Percentiles rank a stretch among this genome's conserved stretches.
phyloP scores from a whole-genome alignment of 768 basidiomycete species.

The Lanmaoa pseudosensibilis region DNA sequence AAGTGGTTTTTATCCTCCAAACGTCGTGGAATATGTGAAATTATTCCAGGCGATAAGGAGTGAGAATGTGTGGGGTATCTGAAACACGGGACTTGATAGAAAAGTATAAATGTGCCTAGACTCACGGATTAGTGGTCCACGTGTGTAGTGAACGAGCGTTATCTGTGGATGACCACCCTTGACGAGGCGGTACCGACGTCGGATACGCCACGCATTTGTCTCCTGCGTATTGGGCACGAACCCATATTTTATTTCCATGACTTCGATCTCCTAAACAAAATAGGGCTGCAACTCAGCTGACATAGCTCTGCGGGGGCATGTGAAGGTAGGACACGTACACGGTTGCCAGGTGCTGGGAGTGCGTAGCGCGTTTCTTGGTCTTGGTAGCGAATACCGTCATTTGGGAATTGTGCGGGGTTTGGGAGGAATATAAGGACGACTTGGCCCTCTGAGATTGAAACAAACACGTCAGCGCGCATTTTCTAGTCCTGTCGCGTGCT shows the following conservation, averaged over 20 bases:
- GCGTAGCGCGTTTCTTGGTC: conserved; percentile 66
- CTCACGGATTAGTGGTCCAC: conserved; percentile 64
- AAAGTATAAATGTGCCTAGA: conserved; percentile 16
- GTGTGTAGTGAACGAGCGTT: conserved; percentile 74
- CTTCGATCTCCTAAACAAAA: conserved; percentile 66
- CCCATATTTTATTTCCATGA: conserved; percentile 70
- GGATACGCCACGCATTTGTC: conserved; percentile 59
- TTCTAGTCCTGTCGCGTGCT: not conserved
- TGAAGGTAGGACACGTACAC: conserved; percentile 44
- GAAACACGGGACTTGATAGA: conserved; percentile 18
- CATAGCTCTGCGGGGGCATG: not conserved
- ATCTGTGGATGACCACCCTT: conserved; percentile 75
- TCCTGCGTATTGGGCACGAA: conserved; percentile 72
- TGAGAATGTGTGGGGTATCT: conserved; percentile 13
- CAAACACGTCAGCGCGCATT: not conserved
- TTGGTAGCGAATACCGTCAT: conserved; percentile 75
- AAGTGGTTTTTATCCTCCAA: not conserved
- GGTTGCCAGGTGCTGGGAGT: conserved; percentile 47
- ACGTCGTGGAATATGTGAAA: not conserved
- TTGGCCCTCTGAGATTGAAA: conserved; percentile 53
- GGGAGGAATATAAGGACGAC: conserved; percentile 66
- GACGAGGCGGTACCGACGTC: conserved; percentile 67
- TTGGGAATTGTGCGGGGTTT: conserved; percentile 59
- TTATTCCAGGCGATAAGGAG: conserved; percentile 8
- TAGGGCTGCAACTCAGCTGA: not conserved